These are phyloP conservation scores for Stachybotrys echinatus DNA, from an alignment of 2,329 filamentous ascomycete species.

Conservation along the genomic window DNA sequence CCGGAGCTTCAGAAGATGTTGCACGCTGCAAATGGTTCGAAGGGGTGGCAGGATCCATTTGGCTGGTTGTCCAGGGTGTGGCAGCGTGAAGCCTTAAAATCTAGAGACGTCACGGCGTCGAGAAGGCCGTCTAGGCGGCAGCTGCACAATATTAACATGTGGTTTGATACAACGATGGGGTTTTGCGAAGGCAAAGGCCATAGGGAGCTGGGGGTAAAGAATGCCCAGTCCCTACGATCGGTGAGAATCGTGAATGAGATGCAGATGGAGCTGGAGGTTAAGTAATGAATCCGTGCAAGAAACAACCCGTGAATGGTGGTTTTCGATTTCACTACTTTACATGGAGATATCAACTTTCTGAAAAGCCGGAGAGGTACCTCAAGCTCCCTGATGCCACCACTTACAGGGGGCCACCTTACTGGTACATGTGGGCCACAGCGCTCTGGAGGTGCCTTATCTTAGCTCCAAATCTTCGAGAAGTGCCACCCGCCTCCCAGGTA, in stretches of 20 bases:
- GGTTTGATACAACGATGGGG: conserved; percentile 26
- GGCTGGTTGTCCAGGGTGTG: conserved; percentile 32
- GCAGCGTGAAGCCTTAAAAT: conserved; percentile 37
- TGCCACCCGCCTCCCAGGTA: not conserved
- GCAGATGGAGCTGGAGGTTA: not conserved
- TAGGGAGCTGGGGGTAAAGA: not conserved
- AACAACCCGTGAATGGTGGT: not conserved
- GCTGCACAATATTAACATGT: conserved; percentile 54
- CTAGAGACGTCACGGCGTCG: conserved; percentile 45
- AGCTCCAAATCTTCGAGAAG: not conserved
- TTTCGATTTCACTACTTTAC: not conserved
- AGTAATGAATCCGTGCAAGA: not conserved
- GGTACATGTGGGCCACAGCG: not conserved
- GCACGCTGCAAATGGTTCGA: conserved; percentile 52
- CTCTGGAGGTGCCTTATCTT: not conserved
- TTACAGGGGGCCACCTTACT: not conserved
- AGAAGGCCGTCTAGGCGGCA: conserved; percentile 49
- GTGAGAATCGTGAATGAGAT: not conserved
- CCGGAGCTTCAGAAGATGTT: conserved; percentile 57
- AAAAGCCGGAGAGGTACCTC: not conserved
- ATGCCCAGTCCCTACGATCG: not conserved
- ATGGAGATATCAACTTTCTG: not conserved
- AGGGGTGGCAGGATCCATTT: conserved; percentile 49
- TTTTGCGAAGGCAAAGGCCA: conserved; percentile 12
- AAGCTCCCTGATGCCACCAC: not conserved